Base-by-base conservation (phyloP, 2,329 filamentous ascomycete species). In the Claviceps lovelessii region DNA sequence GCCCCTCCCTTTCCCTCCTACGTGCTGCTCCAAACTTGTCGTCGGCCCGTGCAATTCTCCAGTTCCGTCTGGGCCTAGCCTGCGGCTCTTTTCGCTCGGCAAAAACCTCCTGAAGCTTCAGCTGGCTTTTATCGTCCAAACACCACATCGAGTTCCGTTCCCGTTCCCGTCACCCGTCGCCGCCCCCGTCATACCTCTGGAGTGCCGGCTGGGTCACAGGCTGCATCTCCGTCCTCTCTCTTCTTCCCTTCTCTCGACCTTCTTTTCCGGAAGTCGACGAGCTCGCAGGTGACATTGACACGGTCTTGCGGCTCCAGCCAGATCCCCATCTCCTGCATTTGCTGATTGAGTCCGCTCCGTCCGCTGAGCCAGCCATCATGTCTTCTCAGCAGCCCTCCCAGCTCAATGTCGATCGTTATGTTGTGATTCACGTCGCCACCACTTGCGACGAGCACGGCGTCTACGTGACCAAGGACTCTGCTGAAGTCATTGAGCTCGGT, bases 361-460 rank as follows among this genome's bases (percentile, higher is more conserved):
- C 54, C 53, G 49, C 54, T 57, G 35, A 33, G 37, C 52, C 58
- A 61, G 61, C 53, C 57, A 66, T 61, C 63, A 73, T 72, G 70
- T 64, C 70, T 62, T 64, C 70, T 55, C 70, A 71, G 62, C 68
- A 68, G 60, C 59, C 65, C 54, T 76, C 76, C 52, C 80, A 81
- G 63, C 78, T 84, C 63, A 86, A 86, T 73, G 81, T 95, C 73
- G 93, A 98, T 76, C 88, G 91, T 71, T 98, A 95, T 74, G 86
- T 96, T 61, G 88, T 98, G 67, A 95, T 97, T 70, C 93, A 98
- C 73, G 91, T 97, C 67, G 93, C 93, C 60, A 98, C 93, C 41
- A 98, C 93, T 63, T 98, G 93, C 74, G 93, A 98, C 72, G 93
- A 98, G 72, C 93, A 98, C 73, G 93, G 93, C 59, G 93, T 98